Conservation (phyloP, 305 asterid species). For the Fraxinus sp. region DNA sequence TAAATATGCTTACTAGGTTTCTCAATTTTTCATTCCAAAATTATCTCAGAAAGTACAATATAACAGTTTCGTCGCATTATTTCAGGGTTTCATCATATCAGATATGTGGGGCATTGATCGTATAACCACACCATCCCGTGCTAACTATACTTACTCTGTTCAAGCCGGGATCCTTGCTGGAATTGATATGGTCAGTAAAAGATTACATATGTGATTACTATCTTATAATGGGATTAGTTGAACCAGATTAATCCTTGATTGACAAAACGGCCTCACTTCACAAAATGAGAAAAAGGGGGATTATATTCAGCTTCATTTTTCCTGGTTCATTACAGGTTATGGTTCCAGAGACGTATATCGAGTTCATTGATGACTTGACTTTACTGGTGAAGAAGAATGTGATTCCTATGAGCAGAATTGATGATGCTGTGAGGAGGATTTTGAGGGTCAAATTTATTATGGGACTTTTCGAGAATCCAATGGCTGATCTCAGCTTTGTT, state of each 20-base stretch:
- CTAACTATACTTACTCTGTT: conserved; percentile 48
- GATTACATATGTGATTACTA: not conserved
- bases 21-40: not conserved
- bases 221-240: not conserved
- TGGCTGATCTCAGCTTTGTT: conserved; percentile 28
- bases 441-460: conserved; percentile 31
- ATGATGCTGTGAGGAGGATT: conserved; percentile 34
- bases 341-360: conserved; percentile 21
- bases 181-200: conserved; percentile 46
- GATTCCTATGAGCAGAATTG: conserved; percentile 31
- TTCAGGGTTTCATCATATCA: conserved; percentile 56
- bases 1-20: not conserved
- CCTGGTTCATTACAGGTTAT: conserved; percentile 12
- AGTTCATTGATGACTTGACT: conserved; percentile 21
- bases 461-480: conserved; percentile 36
- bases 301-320: not conserved
- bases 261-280: not conserved
- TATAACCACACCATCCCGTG: conserved; percentile 40
- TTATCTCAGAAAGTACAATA: not conserved
- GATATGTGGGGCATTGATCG: conserved; percentile 46
- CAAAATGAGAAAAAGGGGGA: not conserved
- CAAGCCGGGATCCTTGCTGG: conserved; percentile 50
- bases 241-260: not conserved
- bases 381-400: conserved; percentile 25
- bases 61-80: not conserved